Percentiles rank a stretch among this genome's conserved stretches.
phyloP scores from a whole-genome alignment of 148 eudicot species.

The Cornus kousa region DNA sequence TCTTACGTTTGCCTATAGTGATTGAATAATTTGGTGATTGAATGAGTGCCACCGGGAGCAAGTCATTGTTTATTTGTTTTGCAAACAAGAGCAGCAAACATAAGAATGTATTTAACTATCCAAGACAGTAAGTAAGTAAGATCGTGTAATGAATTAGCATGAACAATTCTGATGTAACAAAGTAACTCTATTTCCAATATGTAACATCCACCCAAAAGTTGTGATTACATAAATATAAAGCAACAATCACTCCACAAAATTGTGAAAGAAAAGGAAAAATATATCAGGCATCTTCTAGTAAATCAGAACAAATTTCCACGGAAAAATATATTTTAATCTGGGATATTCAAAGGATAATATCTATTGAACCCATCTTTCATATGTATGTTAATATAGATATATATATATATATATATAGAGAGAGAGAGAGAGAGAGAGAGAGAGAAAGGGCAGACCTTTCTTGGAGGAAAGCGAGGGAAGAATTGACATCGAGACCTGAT shows the following conservation, averaged over 20 bases:
- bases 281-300: background rate
- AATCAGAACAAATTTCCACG: background rate
- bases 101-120: background rate
- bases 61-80: background rate
- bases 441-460: slow-evolving; percentile 51
- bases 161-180: background rate
- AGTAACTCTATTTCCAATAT: background rate
- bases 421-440: slow-evolving; percentile 8
- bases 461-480: slow-evolving; percentile 79
- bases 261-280: background rate
- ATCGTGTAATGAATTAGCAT: background rate
- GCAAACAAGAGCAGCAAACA: background rate
- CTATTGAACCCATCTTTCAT: background rate
- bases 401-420: background rate
- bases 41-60: background rate
- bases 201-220: background rate
- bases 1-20: no score
- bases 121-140: background rate
- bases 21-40: background rate
- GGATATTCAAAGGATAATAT: background rate
- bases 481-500: slow-evolving; percentile 66
- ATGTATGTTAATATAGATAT: background rate
- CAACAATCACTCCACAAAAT: no score
- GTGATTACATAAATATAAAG: background rate
- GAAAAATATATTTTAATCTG: slow-evolving; percentile 12